These are phyloP conservation scores for Erysimum pusillum DNA, from an alignment of 441 rosid species.

Conservation along the genomic window DNA sequence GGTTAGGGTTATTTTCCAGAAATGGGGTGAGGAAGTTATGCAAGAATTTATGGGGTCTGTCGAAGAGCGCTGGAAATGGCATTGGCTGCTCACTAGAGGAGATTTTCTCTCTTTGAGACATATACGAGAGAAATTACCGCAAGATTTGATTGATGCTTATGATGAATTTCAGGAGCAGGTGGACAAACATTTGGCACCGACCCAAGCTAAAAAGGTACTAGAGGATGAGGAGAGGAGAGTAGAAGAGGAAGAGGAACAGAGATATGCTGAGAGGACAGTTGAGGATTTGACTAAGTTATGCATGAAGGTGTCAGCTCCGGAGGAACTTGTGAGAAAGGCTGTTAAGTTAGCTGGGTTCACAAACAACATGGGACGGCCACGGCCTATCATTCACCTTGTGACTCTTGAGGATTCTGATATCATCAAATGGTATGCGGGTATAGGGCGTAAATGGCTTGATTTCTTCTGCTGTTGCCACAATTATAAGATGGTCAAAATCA, in stretches of 20 bases:
- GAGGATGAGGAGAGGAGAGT: slow-evolving; percentile 71
- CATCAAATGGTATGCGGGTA: slow-evolving; percentile 91
- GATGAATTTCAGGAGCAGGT: slow-evolving; percentile 85
- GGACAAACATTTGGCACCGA: slow-evolving; percentile 71
- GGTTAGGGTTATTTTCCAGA: slow-evolving; percentile 64
- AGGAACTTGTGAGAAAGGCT: slow-evolving; percentile 78
- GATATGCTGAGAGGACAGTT: slow-evolving; percentile 70
- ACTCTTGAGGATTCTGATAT: slow-evolving; percentile 87
- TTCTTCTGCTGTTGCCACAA: slow-evolving; percentile 94
- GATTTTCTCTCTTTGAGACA: slow-evolving; percentile 78
- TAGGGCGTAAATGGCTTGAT: slow-evolving; percentile 91
- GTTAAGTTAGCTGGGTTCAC: slow-evolving; percentile 86
- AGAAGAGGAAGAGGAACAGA: slow-evolving; percentile 69
- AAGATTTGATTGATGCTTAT: slow-evolving; percentile 72
- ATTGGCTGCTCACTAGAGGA: slow-evolving; percentile 77
- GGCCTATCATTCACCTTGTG: slow-evolving; percentile 70
- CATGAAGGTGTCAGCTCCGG: slow-evolving; percentile 83
- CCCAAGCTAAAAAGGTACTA: slow-evolving; percentile 61
- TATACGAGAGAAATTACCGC: slow-evolving; percentile 80
- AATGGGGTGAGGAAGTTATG: slow-evolving; percentile 83
- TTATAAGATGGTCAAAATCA: slow-evolving; percentile 76
- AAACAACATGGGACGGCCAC: slow-evolving; percentile 91
- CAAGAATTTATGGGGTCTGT: slow-evolving; percentile 72
- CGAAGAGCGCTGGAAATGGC: slow-evolving; percentile 83
- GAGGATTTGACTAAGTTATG: slow-evolving; percentile 78